A percentile compares a stretch with the other conserved stretches of the same genome.
These are phyloP conservation scores for Fraxinus albicans DNA, from an alignment of 305 asterid species.

Conservation along the genomic window DNA sequence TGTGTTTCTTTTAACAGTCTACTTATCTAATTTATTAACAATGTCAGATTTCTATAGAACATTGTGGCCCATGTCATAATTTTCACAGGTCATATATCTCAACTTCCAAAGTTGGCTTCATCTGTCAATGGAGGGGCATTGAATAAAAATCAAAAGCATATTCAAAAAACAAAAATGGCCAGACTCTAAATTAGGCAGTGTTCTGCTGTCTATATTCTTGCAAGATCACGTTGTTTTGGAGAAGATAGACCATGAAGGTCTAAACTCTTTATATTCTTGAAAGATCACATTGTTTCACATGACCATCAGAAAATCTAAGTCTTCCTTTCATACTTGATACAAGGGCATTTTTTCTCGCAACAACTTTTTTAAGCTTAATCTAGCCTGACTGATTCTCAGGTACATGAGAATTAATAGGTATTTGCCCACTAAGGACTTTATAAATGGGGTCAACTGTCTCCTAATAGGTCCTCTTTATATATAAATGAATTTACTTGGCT, in stretches of 20 bases:
- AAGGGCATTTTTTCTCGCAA: neutral
- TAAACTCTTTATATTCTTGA: neutral
- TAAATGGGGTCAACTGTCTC: neutral
- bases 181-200: neutral
- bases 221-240: neutral
- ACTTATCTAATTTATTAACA: neutral
- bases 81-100: neutral
- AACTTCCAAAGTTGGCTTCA: neutral
- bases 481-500: neutral
- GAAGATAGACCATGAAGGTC: neutral
- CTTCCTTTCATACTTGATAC: neutral
- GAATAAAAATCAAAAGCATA: slow-evolving; percentile 1
- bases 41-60: neutral
- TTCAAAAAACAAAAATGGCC: neutral
- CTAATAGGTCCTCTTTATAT: neutral
- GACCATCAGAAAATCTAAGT: neutral
- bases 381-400: neutral
- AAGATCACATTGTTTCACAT: neutral
- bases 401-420: neutral
- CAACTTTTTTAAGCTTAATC: neutral
- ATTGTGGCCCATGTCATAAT: neutral
- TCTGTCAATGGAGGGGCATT: slow-evolving; percentile 5
- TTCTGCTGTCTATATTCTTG: slow-evolving; percentile 9
- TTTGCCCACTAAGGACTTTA: neutral
- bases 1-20: neutral